A percentile compares a stretch with the other conserved stretches of the same genome.
These are phyloP conservation scores for Ogataea sp. DNA, from an alignment of 805 yeast genomes.

Conservation along the genomic window DNA sequence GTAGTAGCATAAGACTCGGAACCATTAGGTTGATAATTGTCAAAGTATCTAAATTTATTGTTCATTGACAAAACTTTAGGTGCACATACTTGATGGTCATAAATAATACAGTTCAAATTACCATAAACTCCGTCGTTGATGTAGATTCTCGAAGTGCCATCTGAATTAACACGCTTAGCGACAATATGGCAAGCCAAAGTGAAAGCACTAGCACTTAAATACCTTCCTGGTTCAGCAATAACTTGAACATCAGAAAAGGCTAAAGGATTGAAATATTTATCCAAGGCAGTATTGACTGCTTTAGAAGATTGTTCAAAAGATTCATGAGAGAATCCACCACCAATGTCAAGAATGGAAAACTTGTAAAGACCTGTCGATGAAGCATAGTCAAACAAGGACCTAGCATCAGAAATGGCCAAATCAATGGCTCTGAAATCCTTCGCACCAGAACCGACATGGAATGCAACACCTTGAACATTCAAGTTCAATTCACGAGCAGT, in stretches of 20 bases:
- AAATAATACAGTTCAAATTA: constrained; percentile 86
- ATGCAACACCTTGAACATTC: constrained; percentile 76
- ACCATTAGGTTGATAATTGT: constrained; percentile 3
- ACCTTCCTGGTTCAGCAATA: constrained; percentile 94
- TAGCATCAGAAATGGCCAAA: constrained; percentile 68
- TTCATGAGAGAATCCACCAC: constrained; percentile 81
- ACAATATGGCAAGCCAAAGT: constrained; percentile 78
- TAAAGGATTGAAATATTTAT: constrained; percentile 47
- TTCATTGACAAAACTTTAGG: constrained; percentile 59
- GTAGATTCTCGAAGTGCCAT: constrained; percentile 61
- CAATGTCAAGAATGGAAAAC: constrained; percentile 67
- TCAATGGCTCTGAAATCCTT: constrained; percentile 57
- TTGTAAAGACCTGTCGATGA: constrained; percentile 30
- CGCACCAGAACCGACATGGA: constrained; percentile 95
- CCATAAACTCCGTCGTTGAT: constrained; percentile 95
- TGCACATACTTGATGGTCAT: constrained; percentile 79
- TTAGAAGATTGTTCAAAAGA: constrained; percentile 50
- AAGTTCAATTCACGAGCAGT: constrained; percentile 55
- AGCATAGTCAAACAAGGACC: constrained; percentile 57
- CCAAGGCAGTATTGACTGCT: constrained; percentile 49
- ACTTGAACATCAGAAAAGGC: constrained; percentile 29
- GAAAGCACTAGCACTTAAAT: constrained; percentile 77
- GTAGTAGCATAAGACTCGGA: constrained; percentile 1
- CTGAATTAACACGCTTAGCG: constrained; percentile 53
- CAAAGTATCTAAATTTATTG: constrained; percentile 25